Percentiles rank a stretch among this genome's conserved stretches.
Conservation (phyloP, 169 alveolate genomes). For the Cyclospora cayetanensis region DNA sequence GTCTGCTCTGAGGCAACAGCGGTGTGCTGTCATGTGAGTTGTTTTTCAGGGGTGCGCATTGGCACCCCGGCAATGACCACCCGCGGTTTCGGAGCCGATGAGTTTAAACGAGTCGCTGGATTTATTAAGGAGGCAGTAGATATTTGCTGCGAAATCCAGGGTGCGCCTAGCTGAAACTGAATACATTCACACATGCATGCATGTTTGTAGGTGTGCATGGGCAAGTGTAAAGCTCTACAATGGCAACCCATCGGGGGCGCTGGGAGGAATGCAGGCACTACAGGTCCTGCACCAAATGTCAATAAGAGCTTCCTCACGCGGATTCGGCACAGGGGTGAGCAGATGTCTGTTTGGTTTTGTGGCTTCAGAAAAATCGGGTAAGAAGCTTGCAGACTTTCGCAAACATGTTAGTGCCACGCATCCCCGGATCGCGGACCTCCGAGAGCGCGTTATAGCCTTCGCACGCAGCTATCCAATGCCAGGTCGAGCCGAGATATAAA, state of each 20-base stretch:
- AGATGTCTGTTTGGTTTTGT: neutral
- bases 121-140: slow-evolving; percentile 76
- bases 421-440: slow-evolving; percentile 42
- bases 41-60: slow-evolving; percentile 74
- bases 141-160: slow-evolving; percentile 66
- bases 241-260: neutral
- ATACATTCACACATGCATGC: neutral
- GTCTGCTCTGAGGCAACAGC: neutral
- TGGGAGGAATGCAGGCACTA: neutral
- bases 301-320: neutral
- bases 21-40: neutral
- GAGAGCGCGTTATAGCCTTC: slow-evolving; percentile 16
- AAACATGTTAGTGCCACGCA: slow-evolving; percentile 51
- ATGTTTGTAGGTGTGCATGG: neutral
- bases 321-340: neutral
- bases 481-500: slow-evolving; percentile 54
- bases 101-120: slow-evolving; percentile 76
- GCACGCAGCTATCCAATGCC: slow-evolving; percentile 65
- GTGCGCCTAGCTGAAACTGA: neutral
- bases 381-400: slow-evolving; percentile 61
- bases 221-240: neutral
- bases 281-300: neutral
- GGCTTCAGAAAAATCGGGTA: slow-evolving; percentile 60
- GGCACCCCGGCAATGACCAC: slow-evolving; percentile 97
- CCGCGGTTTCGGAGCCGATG: slow-evolving; percentile 91